Percentiles rank a stretch among this genome's conserved stretches.
These are phyloP conservation scores for Spathaspora sp. DNA, from an alignment of 805 yeast species.

Conservation along the genomic window DNA sequence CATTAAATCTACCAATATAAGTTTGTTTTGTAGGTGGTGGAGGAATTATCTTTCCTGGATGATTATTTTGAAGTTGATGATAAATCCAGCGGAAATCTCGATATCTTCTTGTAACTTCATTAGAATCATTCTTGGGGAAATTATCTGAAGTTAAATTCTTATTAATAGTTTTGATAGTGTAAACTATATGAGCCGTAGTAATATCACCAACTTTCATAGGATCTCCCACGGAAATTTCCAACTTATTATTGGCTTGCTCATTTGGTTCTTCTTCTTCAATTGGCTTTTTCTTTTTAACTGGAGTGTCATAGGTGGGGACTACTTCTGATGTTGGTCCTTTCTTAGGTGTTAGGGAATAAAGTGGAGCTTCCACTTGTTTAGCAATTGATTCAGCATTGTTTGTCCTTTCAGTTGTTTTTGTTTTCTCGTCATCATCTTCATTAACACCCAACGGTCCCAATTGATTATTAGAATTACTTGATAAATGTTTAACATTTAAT, in stretches of 20 bases:
- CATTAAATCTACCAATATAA: conserved; percentile 86
- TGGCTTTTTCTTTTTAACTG: conserved; percentile 7
- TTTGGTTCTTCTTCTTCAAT: conserved; percentile 8
- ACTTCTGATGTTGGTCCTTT: neutral
- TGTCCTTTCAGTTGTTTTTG: conserved; percentile 13
- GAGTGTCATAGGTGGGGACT: neutral
- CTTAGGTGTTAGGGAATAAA: conserved; percentile 33
- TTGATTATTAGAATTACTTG: conserved; percentile 10
- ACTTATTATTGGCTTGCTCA: conserved; percentile 20
- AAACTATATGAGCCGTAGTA: conserved; percentile 84
- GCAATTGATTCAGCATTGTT: conserved; percentile 17
- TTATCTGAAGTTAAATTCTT: conserved; percentile 33
- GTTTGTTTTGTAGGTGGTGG: conserved; percentile 94
- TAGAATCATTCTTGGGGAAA: conserved; percentile 30
- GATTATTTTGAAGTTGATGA: conserved; percentile 77
- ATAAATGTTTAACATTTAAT: conserved; percentile 26
- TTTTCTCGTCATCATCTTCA: conserved; percentile 9
- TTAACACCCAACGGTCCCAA: conserved; percentile 26
- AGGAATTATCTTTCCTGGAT: conserved; percentile 89
- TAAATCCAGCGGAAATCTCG: conserved; percentile 93
- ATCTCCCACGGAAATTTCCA: conserved; percentile 78
- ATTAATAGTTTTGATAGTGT: conserved; percentile 66
- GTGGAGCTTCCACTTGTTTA: conserved; percentile 51
- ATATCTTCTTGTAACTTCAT: conserved; percentile 73
- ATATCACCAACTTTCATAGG: conserved; percentile 91